Percentiles rank a stretch among this genome's conserved stretches.
phyloP scores from a whole-genome alignment of 345 rosid species.

The Eutrema japonicum region DNA sequence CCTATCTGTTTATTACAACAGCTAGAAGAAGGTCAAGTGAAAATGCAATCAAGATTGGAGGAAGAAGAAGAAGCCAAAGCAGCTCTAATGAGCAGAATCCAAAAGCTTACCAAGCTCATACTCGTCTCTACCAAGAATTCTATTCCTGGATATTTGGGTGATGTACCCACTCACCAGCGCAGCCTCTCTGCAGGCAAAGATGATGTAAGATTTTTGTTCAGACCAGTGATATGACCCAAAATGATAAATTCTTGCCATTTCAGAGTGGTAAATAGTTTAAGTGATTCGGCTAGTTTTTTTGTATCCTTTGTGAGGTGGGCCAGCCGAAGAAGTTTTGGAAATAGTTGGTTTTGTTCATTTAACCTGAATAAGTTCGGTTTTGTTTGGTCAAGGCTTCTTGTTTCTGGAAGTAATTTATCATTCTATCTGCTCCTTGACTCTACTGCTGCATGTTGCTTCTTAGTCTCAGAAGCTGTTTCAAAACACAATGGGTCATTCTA shows the following conservation, averaged over 20 bases:
- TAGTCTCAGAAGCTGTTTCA: constrained; percentile 17
- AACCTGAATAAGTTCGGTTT: constrained; percentile 16
- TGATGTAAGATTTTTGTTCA: constrained; percentile 60
- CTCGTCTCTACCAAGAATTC: constrained; percentile 95
- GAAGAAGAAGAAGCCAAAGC: constrained; percentile 99
- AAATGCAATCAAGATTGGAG: constrained; percentile 99
- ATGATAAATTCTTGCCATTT: constrained; percentile 12
- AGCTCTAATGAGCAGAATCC: constrained; percentile 99
- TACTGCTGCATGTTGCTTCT: constrained; percentile 9
- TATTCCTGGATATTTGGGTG: constrained; percentile 68
- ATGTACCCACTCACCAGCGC: constrained; percentile 68
- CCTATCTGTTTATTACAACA: constrained; percentile 41
- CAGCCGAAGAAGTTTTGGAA: constrained; percentile 6
- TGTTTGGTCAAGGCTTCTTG: constrained; percentile 21
- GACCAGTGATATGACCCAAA: constrained; percentile 7
- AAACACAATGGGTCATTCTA: constrained; percentile 19
- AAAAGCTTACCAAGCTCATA: constrained; percentile 95
- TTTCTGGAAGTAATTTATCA: constrained; percentile 11
- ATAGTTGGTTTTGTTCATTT: constrained; percentile 10
- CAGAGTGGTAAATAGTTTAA: background rate
- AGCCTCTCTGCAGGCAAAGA: constrained; percentile 72
- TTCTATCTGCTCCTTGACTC: background rate
- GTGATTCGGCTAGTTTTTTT: background rate
- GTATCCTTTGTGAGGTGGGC: constrained; percentile 20
- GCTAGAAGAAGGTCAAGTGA: constrained; percentile 99